Base-by-base conservation (phyloP, 371 early-diverging fungal species). In the Entomophthora muscae region DNA sequence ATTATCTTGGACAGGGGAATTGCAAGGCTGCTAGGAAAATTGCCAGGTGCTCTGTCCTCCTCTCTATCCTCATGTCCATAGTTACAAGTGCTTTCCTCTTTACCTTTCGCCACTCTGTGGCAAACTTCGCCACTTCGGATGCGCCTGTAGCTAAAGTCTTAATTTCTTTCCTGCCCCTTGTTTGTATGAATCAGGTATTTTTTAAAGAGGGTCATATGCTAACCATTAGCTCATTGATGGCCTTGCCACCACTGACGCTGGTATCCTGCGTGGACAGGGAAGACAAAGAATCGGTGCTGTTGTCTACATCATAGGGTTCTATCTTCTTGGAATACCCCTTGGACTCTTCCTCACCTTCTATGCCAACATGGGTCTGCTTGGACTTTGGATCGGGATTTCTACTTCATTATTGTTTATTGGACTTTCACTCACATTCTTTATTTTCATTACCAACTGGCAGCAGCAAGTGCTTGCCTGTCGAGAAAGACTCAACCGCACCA, bases 81-180 rank as follows among this genome's bases (percentile, higher is more conserved):
- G n/a, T 55, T 55, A 55, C n/a, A 23, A 23, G 24, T 26, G 3
- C 21, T 10, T 55, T 55, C 27, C 27, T 55, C n/a, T 55, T 17
- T 55, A 55, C 21, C 24, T 55, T 55, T 26, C n/a, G 55, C 69
- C 88, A 90, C 68, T 64, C 88, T 33, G 71, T 76, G 3, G 89
- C 88, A 69, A 81, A 83, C 0, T 61, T 83, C 12, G 80, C 79
- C 23, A 77, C 80, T 61, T 79, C 85, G 2, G 76, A 79, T 17
- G 83, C 84, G 0, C 64, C 88, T 1, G 84, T 78, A 28, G 88
- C 91, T 0, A 57, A 88, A 52, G 91, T 88, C 74, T 93, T 93
- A 69, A 72, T 91, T 61, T 63, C 71, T 24, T 0, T 21, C 24
- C 30, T 52, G 13, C 32, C n/a, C 51, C 1, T 31, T n/a, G 12